Conservation (phyloP, 177 flowering plant species). For the Viscum album region DNA sequence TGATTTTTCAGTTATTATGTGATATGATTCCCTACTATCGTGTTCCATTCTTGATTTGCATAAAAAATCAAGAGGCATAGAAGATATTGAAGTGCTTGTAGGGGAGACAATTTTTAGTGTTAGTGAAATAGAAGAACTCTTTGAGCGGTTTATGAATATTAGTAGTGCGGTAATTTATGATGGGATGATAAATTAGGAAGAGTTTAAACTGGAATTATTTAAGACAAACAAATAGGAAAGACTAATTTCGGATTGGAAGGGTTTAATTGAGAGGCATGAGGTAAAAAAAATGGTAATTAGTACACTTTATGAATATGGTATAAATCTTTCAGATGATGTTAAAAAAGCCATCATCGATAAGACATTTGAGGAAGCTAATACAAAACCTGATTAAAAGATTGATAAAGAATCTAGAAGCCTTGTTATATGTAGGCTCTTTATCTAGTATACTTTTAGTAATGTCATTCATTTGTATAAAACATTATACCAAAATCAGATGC, state of each 20-base stretch:
- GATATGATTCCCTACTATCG: too few species aligned
- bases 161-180: slow-evolving; percentile 96
- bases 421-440: too few species aligned
- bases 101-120: too few species aligned
- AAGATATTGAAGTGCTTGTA: slow-evolving; percentile 48
- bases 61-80: too few species aligned
- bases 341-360: slow-evolving; percentile 89
- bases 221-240: slow-evolving; percentile 94
- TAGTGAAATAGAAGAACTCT: slow-evolving; percentile 84
- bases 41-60: too few species aligned
- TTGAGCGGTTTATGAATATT: slow-evolving; percentile 88
- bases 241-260: slow-evolving; percentile 96
- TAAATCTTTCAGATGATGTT: slow-evolving; percentile 94
- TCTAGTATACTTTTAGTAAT: too few species aligned
- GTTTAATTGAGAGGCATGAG: slow-evolving; percentile 96
- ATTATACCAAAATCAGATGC: too few species aligned
- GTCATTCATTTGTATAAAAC: too few species aligned
- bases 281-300: slow-evolving; percentile 99
- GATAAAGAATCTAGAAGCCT: too few species aligned
- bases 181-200: slow-evolving; percentile 85
- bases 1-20: too few species aligned
- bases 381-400: too few species aligned
- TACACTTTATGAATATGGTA: slow-evolving; percentile 98
- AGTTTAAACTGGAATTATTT: slow-evolving; percentile 83
- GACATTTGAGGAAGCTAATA: too few species aligned